Conservation (phyloP, 108 stramenopile genomes). For the Nitzschia palea region DNA sequence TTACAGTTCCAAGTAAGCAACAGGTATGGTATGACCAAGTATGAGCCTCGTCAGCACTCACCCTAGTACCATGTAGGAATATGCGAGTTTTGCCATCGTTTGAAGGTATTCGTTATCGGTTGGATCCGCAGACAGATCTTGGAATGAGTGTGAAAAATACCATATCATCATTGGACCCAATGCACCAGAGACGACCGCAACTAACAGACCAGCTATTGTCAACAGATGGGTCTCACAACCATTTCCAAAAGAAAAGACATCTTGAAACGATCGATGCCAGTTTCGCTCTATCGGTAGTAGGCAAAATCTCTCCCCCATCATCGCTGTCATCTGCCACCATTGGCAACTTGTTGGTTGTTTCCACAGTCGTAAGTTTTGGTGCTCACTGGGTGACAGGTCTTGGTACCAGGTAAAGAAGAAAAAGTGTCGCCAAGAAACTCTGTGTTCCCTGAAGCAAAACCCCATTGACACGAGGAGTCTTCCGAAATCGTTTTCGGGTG, state of each 20-base stretch:
- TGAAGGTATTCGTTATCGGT: constrained; percentile 12
- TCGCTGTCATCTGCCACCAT: too few species aligned
- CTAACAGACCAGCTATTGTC: constrained; percentile 18
- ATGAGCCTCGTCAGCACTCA: background rate
- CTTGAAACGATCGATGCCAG: background rate
- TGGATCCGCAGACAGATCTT: constrained; percentile 35
- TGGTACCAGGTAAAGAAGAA: too few species aligned
- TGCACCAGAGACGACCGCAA: constrained; percentile 35
- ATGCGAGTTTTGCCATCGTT: constrained; percentile 34
- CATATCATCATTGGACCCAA: constrained; percentile 44
- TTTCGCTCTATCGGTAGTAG: background rate
- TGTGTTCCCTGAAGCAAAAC: too few species aligned
- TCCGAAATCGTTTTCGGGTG: too few species aligned
- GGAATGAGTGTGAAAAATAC: constrained; percentile 42
- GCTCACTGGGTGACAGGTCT: too few species aligned
- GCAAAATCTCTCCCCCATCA: too few species aligned
- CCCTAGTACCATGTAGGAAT: constrained; percentile 52
- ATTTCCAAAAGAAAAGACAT: constrained; percentile 13
- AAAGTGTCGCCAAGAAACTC: too few species aligned
- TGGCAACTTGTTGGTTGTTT: too few species aligned
- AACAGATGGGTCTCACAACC: background rate
- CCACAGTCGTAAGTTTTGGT: too few species aligned
- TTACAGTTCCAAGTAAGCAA: too few species aligned
- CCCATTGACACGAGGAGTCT: too few species aligned
- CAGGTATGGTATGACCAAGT: too few species aligned